phyloP scores from a whole-genome alignment of 306 rosid genomes.

The Cucumis hystrix region DNA sequence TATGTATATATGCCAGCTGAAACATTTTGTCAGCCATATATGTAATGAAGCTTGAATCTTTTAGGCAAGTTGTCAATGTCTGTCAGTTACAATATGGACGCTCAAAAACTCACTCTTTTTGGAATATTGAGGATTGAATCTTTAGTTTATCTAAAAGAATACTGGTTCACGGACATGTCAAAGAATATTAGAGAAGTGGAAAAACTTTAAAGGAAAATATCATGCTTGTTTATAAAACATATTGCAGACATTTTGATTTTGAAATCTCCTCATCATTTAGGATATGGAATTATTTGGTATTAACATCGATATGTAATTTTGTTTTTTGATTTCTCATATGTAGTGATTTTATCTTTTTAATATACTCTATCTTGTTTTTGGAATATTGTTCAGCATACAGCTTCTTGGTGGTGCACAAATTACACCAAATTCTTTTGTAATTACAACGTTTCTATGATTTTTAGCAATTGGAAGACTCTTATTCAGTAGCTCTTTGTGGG shows the following conservation, averaged over 20 bases:
- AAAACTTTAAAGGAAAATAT: neutral
- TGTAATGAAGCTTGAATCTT: neutral
- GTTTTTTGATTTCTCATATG: neutral
- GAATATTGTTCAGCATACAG: too few relatives aligned
- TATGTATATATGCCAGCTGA: neutral
- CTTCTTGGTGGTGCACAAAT: neutral
- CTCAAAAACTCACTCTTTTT: neutral
- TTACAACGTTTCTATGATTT: too few relatives aligned
- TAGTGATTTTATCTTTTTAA: neutral
- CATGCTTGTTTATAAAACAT: neutral
- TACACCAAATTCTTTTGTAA: too few relatives aligned
- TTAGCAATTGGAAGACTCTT: too few relatives aligned
- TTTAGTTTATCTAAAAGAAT: neutral
- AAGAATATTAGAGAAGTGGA: neutral
- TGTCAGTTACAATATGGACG: neutral
- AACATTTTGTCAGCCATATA: neutral
- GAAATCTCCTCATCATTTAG: neutral
- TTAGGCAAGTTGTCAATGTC: neutral
- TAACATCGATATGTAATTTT: neutral
- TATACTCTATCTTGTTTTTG: neutral
- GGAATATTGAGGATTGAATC: neutral
- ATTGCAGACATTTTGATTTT: neutral
- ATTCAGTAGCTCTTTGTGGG: too few relatives aligned
- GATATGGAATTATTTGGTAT: neutral
- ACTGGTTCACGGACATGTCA: neutral